Evolutionary conservation across 2,329 filamentous ascomycete genomes (phyloP).

Genomic region (Fusarium praegraminearum): DNA sequence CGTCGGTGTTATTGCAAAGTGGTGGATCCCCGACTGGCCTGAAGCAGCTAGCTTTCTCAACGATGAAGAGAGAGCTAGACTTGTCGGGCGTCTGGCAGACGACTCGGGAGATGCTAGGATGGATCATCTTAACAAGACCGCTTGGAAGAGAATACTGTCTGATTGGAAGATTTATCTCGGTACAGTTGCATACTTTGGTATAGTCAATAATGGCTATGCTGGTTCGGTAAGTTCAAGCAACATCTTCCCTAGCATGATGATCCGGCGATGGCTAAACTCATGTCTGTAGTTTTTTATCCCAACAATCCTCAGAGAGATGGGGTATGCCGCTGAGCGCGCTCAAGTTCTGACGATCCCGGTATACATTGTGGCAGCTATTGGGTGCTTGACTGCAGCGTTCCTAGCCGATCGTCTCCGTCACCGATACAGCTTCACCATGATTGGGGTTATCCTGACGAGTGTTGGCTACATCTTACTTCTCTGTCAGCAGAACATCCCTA

Average conservation of each 20-base stretch:
- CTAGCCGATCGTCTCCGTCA: not conserved
- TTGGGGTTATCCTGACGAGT: conserved; percentile 2
- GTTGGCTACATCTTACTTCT: conserved; percentile 26
- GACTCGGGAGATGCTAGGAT: conserved; percentile 8
- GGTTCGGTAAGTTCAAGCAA: conserved; percentile 53
- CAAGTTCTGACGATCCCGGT: conserved; percentile 74
- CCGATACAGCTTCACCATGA: conserved; percentile 21
- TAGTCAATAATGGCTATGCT: conserved; percentile 66
- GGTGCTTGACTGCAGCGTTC: conserved; percentile 63
- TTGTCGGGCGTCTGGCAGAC: conserved; percentile 72
- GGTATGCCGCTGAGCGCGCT: conserved; percentile 67
- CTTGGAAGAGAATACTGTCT: conserved; percentile 64
- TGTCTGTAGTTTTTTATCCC: conserved; percentile 64
- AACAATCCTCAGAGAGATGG: conserved; percentile 70
- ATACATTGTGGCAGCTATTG: conserved; percentile 71
- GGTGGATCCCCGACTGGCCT: conserved; percentile 82
- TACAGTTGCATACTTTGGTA: conserved; percentile 46
- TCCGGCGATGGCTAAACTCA: accelerated
- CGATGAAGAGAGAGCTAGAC: conserved; percentile 75
- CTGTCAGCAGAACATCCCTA: conserved; percentile 1
- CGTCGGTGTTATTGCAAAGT: conserved; percentile 75
- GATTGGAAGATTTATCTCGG: conserved; percentile 60
- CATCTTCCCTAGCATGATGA: accelerated
- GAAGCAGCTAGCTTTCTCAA: conserved; percentile 82
- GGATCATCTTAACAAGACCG: conserved; percentile 62